Evolutionary conservation across 2,329 filamentous ascomycete species (phyloP), one percentile per base, ranked within the genome.

Genomic region (Scortechinia acanthostroma): DNA sequence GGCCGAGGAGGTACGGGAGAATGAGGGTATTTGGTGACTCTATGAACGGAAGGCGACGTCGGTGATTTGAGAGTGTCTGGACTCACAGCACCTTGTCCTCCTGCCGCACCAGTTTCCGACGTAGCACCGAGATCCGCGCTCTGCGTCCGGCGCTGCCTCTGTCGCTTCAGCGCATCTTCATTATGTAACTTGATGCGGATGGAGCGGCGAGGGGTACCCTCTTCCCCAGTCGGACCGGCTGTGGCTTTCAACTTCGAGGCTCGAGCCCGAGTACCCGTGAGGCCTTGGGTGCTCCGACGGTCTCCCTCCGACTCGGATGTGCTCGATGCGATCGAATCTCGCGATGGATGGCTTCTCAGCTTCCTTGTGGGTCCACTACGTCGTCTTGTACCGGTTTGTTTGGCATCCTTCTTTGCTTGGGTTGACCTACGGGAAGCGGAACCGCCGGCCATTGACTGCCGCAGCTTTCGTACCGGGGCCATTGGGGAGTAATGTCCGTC

Each of bases 131-230:
- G 4, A 44, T 44, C 16, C 57, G 53, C 16, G 48, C 50, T 14
- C 47, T 46, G 22, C 48, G 49, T 21, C 53, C 51, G 20, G 52
- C 54, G 50, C 53, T 55, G 28, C 46, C 56, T 80, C 40, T 76
- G 71, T 54, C 78, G 74, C 45, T 74, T 65, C 44, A 76, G 58
- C 42, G 72, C 70, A 44, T 78, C 78, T 54, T 86, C 80, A 47
- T 78, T 80, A 56, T 83, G 74, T n/a, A 85, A 65, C 56, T 82
- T 83, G 53, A 87, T 85, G 20, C 80, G 76, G 47, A 85, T 85
- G n/a, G 80, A 83, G 42, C 80, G 71, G 54, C 77, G 73, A 3
- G 71, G 64, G 4, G 77, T 78, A 4, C 72, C 69, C 50, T 70
- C 71, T 48, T 80, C 76, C n/a, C n/a, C n/a, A n/a, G n/a, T n/a